Evolutionary conservation across 768 basidiomycete genomes (phyloP).

Genomic region (Sporobolomyces roseus): DNA sequence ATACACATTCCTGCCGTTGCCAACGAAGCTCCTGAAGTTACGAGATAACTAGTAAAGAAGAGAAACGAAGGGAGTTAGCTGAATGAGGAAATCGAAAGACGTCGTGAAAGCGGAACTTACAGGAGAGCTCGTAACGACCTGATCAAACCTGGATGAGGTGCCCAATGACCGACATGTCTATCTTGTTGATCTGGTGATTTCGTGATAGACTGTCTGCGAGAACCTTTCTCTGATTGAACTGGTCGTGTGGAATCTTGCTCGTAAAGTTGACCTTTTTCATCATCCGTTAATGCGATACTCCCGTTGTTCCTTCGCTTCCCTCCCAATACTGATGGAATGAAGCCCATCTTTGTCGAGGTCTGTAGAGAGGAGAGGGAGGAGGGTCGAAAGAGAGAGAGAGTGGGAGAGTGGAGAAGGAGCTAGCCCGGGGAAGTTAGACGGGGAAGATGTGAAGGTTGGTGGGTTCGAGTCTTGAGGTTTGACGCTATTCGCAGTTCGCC

Average conservation of each 20-base stretch:
- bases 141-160: conserved; percentile 28
- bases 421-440: not conserved
- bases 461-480: not conserved
- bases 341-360: conserved; percentile 1
- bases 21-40: conserved; percentile 27
- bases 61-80: not conserved
- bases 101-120: not conserved
- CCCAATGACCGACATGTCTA: conserved; percentile 18
- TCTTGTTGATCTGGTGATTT: conserved; percentile 4
- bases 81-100: not conserved
- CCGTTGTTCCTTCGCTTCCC: conserved; percentile 3
- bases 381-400: not conserved
- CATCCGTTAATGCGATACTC: conserved; percentile 13
- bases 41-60: conserved; percentile 4
- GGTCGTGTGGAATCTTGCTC: conserved; percentile 23
- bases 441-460: not conserved
- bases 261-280: conserved; percentile 24
- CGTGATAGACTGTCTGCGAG: not conserved
- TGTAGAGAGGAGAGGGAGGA: not conserved
- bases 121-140: conserved; percentile 18
- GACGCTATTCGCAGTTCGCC: no score
- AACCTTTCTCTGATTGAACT: no score
- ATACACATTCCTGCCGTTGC: conserved; percentile 32
- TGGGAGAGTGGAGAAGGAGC: no score
- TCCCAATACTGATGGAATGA: conserved; percentile 14